phyloP scores from a whole-genome alignment of 1,139 yeast species.

The Geotrichum siamense region DNA sequence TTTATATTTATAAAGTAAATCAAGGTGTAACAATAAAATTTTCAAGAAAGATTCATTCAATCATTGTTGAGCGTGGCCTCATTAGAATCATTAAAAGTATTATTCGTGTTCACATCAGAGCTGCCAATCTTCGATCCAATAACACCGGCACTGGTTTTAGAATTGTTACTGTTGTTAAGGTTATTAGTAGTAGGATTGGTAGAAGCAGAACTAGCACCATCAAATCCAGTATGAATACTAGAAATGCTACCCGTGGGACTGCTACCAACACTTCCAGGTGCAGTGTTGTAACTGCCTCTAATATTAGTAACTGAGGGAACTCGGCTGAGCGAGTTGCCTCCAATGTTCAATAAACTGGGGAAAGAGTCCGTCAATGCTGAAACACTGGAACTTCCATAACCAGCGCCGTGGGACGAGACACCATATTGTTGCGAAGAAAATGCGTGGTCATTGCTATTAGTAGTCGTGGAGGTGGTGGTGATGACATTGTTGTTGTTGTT shows the following conservation, averaged over 20 bases:
- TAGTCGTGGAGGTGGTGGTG: no score
- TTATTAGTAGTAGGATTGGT: constrained; percentile 2
- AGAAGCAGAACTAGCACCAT: constrained; percentile 6
- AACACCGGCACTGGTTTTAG: constrained; percentile 15
- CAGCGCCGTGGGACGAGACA: constrained; percentile 14
- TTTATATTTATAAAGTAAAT: no score
- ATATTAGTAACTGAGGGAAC: constrained; percentile 18
- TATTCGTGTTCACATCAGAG: constrained; percentile 19
- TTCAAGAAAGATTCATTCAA: constrained; percentile 15
- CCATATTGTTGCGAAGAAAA: constrained; percentile 16
- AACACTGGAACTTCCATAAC: constrained; percentile 11
- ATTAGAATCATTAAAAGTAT: constrained; percentile 20
- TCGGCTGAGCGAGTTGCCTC: constrained; percentile 20
- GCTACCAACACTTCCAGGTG: constrained; percentile 19
- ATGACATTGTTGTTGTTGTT: no score
- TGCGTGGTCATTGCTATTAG: constrained; percentile 22
- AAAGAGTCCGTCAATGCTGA: constrained; percentile 24
- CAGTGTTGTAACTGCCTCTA: constrained; percentile 14
- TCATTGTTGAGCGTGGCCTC: constrained; percentile 20
- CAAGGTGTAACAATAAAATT: no score
- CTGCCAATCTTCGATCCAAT: constrained; percentile 19
- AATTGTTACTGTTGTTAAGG: constrained; percentile 3
- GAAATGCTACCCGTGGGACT: constrained; percentile 20
- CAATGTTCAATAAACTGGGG: constrained; percentile 24
- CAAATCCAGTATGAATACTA: constrained; percentile 16